phyloP scores from a whole-genome alignment of 345 rosid species.

The Luvunga scandens region DNA sequence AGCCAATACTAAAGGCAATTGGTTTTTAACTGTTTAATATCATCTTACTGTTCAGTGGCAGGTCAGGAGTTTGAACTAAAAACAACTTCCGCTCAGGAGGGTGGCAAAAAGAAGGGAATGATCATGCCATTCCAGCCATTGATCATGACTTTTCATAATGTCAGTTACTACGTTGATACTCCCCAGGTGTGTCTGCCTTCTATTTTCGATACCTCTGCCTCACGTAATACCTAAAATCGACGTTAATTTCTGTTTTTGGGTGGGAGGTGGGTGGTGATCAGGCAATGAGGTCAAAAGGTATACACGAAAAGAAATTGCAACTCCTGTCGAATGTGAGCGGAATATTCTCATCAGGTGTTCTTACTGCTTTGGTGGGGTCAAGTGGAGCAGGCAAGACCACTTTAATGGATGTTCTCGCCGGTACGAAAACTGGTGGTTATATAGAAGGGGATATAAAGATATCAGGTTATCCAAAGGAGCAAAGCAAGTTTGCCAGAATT shows the following conservation, averaged over 20 bases:
- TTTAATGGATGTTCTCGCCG: neutral
- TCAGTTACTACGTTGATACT: constrained; percentile 90
- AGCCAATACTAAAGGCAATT: neutral
- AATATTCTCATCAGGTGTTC: neutral
- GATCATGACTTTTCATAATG: constrained; percentile 84
- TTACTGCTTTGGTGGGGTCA: neutral
- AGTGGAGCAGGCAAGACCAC: neutral
- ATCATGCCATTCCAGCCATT: constrained; percentile 89
- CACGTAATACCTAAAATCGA: neutral
- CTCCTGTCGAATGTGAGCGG: neutral
- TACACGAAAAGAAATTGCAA: neutral
- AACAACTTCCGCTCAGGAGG: constrained; percentile 24
- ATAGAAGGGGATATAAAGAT: constrained; percentile 4
- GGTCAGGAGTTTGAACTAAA: neutral
- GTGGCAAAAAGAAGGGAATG: constrained; percentile 68
- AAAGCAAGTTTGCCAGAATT: neutral
- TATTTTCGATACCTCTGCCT: neutral
- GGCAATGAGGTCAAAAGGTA: neutral
- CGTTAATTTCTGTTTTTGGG: neutral
- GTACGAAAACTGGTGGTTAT: constrained; percentile 1
- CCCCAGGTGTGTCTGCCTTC: constrained; percentile 49
- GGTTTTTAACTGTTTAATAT: neutral
- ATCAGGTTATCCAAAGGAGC: neutral
- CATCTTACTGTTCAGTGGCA: constrained; percentile 22
- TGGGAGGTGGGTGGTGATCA: neutral